Evolutionary conservation across 305 asterid species (phyloP).

Genomic region (Vinca major): DNA sequence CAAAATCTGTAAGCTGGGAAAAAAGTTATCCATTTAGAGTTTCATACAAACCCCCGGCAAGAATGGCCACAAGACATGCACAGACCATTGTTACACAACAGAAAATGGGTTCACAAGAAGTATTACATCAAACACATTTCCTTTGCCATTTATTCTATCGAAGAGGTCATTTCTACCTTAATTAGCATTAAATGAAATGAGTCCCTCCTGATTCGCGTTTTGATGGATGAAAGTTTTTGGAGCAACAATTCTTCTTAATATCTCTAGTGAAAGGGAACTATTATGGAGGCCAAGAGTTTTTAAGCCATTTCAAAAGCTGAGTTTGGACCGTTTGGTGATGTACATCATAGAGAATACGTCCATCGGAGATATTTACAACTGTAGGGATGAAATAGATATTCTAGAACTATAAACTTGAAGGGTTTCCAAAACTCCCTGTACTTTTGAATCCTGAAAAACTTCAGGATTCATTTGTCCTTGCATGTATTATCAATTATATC

Average conservation of each 20-base stretch:
- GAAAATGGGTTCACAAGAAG: not conserved
- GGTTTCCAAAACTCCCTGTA: not conserved
- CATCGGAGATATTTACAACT: conserved; percentile 39
- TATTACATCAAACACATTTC: not conserved
- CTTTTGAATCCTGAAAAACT: not conserved
- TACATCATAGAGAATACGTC: conserved; percentile 56
- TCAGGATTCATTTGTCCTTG: not conserved
- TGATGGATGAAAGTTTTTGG: not conserved
- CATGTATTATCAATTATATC: not conserved
- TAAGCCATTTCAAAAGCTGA: not conserved
- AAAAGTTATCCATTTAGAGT: conserved; percentile 25
- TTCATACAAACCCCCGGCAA: conserved; percentile 9
- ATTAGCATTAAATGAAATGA: not conserved
- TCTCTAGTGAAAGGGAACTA: not conserved
- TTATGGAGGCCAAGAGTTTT: not conserved
- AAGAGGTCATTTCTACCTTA: not conserved
- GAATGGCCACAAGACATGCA: not conserved
- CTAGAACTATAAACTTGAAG: not conserved
- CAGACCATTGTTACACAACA: not conserved
- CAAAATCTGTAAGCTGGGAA: conserved; percentile 91
- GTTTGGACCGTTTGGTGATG: too few relatives aligned
- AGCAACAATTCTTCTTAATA: not conserved
- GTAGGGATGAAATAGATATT: not conserved
- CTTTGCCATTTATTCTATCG: not conserved
- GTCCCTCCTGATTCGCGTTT: not conserved